These are phyloP conservation scores for Arthroderma sp. DNA, from an alignment of 2,329 filamentous ascomycete species.

Conservation along the genomic window DNA sequence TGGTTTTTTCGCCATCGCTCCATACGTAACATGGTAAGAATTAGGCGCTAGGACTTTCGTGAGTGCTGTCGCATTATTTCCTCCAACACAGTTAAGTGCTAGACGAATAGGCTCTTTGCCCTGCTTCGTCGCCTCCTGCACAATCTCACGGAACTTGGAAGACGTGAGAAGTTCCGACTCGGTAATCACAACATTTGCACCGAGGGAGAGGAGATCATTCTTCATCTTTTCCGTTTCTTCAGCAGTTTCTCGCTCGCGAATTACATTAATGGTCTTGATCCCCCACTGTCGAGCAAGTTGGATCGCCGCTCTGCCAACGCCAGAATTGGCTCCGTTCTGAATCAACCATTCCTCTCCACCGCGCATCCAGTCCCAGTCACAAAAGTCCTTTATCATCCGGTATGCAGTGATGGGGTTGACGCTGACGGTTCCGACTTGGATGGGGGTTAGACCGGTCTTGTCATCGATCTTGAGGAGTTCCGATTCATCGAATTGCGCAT, in stretches of 20 bases:
- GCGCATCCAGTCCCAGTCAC: slow-evolving; percentile 38
- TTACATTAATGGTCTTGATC: slow-evolving; percentile 76
- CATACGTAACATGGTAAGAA: slow-evolving; percentile 79
- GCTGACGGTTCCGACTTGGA: slow-evolving; percentile 75
- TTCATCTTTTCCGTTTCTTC: slow-evolving; percentile 54
- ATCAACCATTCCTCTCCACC: slow-evolving; percentile 80
- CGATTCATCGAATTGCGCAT: slow-evolving; percentile 53
- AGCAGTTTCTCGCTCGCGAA: slow-evolving; percentile 55
- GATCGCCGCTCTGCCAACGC: slow-evolving; percentile 81
- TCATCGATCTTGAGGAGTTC: slow-evolving; percentile 58
- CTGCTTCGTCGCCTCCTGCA: slow-evolving; percentile 56
- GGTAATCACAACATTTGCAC: slow-evolving; percentile 50
- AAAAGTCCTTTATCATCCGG: slow-evolving; percentile 76
- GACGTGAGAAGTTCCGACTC: slow-evolving; percentile 42
- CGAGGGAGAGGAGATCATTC: slow-evolving; percentile 46
- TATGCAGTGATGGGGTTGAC: slow-evolving; percentile 94
- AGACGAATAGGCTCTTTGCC: slow-evolving; percentile 61
- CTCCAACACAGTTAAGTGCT: slow-evolving; percentile 87
- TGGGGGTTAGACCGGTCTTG: slow-evolving; percentile 53
- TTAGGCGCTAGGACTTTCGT: slow-evolving; percentile 58
- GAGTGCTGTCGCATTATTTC: slow-evolving; percentile 65
- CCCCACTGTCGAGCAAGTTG: slow-evolving; percentile 81
- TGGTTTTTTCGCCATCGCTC: slow-evolving; percentile 85
- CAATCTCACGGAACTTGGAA: slow-evolving; percentile 34
- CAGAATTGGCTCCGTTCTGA: slow-evolving; percentile 92